phyloP scores from a whole-genome alignment of 2,329 filamentous ascomycete genomes.

The Talaromyces sp. region DNA sequence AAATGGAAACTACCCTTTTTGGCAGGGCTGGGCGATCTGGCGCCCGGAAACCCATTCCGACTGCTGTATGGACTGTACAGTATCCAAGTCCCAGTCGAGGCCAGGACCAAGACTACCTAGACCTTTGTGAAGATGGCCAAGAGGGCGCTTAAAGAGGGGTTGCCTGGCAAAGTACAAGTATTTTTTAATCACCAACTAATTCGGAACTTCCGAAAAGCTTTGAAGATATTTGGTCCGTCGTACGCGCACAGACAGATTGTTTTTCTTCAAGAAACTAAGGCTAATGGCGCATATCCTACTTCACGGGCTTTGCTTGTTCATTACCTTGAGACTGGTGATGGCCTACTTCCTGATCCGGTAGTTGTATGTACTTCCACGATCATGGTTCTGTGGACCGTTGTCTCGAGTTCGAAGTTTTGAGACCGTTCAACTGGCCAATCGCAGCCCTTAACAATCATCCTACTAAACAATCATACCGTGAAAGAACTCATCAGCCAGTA shows the following conservation, averaged over 20 bases:
- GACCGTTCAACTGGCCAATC: neutral
- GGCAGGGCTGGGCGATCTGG: neutral
- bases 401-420: neutral
- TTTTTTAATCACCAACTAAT: neutral
- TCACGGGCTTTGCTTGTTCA: neutral
- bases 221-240: neutral
- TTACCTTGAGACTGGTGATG: neutral
- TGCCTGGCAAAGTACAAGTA: neutral
- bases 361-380: neutral
- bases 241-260: neutral
- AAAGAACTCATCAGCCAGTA: neutral
- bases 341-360: neutral
- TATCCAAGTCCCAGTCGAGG: neutral
- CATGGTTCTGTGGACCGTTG: constrained; percentile 1
- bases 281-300: neutral
- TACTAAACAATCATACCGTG: neutral
- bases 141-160: neutral
- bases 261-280: neutral
- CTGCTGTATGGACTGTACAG: neutral
- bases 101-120: neutral
- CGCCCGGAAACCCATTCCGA: neutral
- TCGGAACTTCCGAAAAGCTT: neutral
- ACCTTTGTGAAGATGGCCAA: neutral
- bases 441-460: neutral
- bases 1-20: neutral